These are phyloP conservation scores for Oemleria cerasiformis DNA, from an alignment of 306 rosid genomes.

Conservation along the genomic window DNA sequence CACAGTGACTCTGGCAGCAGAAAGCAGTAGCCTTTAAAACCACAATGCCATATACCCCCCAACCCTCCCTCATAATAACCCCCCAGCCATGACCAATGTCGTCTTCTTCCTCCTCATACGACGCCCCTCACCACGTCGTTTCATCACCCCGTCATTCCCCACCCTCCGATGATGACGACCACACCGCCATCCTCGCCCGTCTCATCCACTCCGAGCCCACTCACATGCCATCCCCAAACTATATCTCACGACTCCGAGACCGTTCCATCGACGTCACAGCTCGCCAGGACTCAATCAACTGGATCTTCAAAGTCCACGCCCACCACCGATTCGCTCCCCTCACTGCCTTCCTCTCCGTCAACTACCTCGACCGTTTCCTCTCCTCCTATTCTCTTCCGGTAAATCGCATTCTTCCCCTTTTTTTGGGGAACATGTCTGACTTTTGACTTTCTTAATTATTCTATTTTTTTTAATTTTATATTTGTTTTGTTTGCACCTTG, in stretches of 20 bases:
- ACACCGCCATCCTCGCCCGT: background rate
- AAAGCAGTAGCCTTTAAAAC: background rate
- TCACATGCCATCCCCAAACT: conserved; percentile 34
- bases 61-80: conserved; percentile 16
- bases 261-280: conserved; percentile 37
- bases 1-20: background rate
- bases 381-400: conserved; percentile 56
- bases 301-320: conserved; percentile 75
- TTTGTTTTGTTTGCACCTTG: too few relatives aligned
- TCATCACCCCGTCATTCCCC: too few relatives aligned
- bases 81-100: conserved; percentile 20
- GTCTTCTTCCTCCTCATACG: background rate
- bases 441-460: background rate
- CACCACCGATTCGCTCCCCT: conserved; percentile 46
- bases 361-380: conserved; percentile 75
- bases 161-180: conserved; percentile 11
- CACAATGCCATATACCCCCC: conserved; percentile 14
- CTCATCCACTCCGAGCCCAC: conserved; percentile 24
- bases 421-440: background rate
- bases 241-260: conserved; percentile 41
- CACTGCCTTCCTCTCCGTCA: conserved; percentile 71
- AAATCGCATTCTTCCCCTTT: background rate
- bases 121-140: background rate
- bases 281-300: conserved; percentile 63
- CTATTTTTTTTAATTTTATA: background rate